These are phyloP conservation scores for Zangia roseola DNA, from an alignment of 768 basidiomycete species.

Conservation along the genomic window DNA sequence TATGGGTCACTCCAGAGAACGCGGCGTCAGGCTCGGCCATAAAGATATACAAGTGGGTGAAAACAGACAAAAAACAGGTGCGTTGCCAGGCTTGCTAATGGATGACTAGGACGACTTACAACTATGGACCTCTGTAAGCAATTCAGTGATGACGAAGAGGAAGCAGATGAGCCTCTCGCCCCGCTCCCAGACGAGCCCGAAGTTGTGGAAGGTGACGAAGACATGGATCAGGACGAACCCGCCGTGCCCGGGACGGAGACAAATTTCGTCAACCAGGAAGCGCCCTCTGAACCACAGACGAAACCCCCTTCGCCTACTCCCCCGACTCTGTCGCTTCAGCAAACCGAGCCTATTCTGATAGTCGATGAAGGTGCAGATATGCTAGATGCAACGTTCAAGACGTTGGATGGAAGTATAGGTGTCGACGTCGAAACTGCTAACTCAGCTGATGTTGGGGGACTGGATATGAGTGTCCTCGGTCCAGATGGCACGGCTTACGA, in stretches of 20 bases:
- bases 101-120: not conserved
- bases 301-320: constrained; percentile 71
- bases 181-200: constrained; percentile 79
- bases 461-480: constrained; percentile 65
- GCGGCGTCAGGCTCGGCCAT: constrained; percentile 55
- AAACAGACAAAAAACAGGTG: constrained; percentile 77
- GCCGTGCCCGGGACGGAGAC: constrained; percentile 39
- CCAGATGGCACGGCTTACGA: constrained; percentile 65
- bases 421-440: constrained; percentile 35
- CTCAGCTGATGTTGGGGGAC: constrained; percentile 40
- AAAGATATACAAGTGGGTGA: constrained; percentile 75
- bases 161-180: constrained; percentile 74
- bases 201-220: constrained; percentile 71
- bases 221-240: constrained; percentile 68
- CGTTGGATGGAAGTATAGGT: constrained; percentile 46
- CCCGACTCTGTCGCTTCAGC: constrained; percentile 54
- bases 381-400: constrained; percentile 57
- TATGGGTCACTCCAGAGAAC: constrained; percentile 62
- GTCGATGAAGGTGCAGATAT: constrained; percentile 39
- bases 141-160: constrained; percentile 86
- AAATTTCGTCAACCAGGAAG: constrained; percentile 34
- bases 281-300: constrained; percentile 50
- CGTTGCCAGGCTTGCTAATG: constrained; percentile 16
- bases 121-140: constrained; percentile 47
- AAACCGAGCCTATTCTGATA: constrained; percentile 43